Conservation (phyloP, 2,329 filamentous ascomycete genomes). For the Tolypocladium nubicola region DNA sequence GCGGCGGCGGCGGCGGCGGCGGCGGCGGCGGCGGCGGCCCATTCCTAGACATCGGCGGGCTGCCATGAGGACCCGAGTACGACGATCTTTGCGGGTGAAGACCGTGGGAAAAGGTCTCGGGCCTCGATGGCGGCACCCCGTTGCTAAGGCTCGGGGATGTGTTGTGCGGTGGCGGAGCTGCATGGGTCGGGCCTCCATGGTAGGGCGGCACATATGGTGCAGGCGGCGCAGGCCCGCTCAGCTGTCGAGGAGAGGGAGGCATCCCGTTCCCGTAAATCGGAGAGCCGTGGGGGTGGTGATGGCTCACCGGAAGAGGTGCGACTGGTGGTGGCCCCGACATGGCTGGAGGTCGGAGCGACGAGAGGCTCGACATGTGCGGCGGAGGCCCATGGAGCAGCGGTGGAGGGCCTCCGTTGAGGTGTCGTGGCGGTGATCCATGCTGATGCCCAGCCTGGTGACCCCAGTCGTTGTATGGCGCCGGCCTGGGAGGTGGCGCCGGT, state of each 20-base stretch:
- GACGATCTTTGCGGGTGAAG: conserved; percentile 29
- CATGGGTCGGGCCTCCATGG: conserved; percentile 15
- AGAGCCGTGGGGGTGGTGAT: conserved; percentile 24
- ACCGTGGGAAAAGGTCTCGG: conserved; percentile 27
- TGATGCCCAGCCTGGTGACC: conserved; percentile 35
- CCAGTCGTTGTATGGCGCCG: conserved; percentile 32
- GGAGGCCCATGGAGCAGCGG: conserved; percentile 18
- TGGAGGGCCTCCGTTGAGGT: conserved; percentile 37
- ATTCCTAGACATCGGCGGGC: conserved; percentile 34
- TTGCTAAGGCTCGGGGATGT: conserved; percentile 22
- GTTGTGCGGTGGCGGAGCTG: conserved; percentile 12
- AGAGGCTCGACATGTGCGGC: conserved; percentile 20
- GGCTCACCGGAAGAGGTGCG: conserved; percentile 27
- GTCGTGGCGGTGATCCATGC: conserved; percentile 35
- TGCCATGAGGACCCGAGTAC: conserved; percentile 32
- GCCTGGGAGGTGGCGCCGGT: conserved; percentile 13
- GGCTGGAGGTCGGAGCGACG: conserved; percentile 39
- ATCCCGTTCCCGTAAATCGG: conserved; percentile 30
- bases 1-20: conserved; percentile 14
- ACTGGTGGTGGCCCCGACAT: conserved; percentile 30
- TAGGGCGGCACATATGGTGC: conserved; percentile 29
- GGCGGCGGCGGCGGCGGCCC: conserved; percentile 16
- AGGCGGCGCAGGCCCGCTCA: conserved; percentile 29
- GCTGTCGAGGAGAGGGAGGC: conserved; percentile 37
- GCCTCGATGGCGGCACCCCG: conserved; percentile 20